Base-by-base conservation (phyloP, 2,329 filamentous ascomycete species). In the Paraphoma chrysanthemicola region DNA sequence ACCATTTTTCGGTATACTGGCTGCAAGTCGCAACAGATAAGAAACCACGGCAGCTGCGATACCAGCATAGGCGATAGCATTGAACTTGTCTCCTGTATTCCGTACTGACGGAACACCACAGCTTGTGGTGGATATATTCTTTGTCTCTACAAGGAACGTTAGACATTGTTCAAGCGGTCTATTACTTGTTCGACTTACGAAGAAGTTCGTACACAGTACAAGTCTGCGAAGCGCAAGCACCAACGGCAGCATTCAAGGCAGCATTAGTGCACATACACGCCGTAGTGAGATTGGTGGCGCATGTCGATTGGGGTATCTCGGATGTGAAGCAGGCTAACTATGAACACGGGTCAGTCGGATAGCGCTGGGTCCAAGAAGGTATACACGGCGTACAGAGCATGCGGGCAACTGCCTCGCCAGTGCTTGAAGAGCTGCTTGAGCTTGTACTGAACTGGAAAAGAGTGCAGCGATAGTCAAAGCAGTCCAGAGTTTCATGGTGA, bases 191-290 rank as follows among this genome's bases (percentile, higher is more conserved):
- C 2, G 4, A 2, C 48, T 50, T 61, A 66, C 63, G 63, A 9
- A 81, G 57, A 12, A 70, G 62, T 54, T 81, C 71, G 18, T 67
- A 72, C 36, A 79, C 65, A 1, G 74, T 79, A 61, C 67, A 69
- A 8, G 78, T 71, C 14, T 66, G 41, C 10, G 56, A 14, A 5
- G 80, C 72, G 39, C 79, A 81, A 12, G 60, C 38, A 8, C 70
- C 67, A 4, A 80, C 65, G 18, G 67, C 58, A 0, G 55, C 59
- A 18, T 72, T 74, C 29, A 80, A 67, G 2, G 65, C 59, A 1
- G 53, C 51, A 56, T 80, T 71, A 1, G 64, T 72, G 58, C 79
- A 82, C 18, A 81, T 68, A 54, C 79, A 82, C 30, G 53, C 52
- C 16, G 68, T 66, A 44, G 72, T 68, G 51, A 81, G 68, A 4